phyloP scores from a whole-genome alignment of 1,284 basidiomycete species.

The Apiotrichum akiyoshidainum region DNA sequence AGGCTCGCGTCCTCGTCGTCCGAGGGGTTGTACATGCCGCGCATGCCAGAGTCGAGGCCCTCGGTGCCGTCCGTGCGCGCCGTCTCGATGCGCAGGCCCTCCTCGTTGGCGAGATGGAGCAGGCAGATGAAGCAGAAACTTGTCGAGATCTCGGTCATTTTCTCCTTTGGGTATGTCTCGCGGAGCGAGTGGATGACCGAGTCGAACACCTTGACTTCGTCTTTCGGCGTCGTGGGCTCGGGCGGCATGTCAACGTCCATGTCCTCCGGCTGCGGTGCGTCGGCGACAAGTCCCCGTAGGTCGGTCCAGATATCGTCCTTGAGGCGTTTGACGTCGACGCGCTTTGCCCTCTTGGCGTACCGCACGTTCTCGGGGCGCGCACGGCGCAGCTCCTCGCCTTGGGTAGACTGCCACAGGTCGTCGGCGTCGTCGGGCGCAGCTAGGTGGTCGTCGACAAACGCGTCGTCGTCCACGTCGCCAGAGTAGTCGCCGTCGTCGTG shows the following conservation, averaged over 20 bases:
- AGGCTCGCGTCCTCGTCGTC: conserved; percentile 19
- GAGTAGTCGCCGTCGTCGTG: conserved; percentile 73
- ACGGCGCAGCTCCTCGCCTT: conserved; percentile 68
- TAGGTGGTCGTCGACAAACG: conserved; percentile 58
- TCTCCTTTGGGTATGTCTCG: conserved; percentile 79
- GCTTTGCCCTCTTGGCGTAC: conserved; percentile 92
- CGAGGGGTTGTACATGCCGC: conserved; percentile 30
- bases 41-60: conserved; percentile 45
- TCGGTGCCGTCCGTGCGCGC: conserved; percentile 52
- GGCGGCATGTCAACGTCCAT: no score
- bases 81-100: conserved; percentile 74
- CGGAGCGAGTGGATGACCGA: conserved; percentile 79
- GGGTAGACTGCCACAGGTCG: conserved; percentile 76
- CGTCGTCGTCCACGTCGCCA: conserved; percentile 74
- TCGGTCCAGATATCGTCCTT: conserved; percentile 99
- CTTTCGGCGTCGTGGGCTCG: neutral
- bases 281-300: conserved; percentile 65
- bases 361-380: conserved; percentile 86
- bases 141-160: conserved; percentile 97
- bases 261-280: neutral
- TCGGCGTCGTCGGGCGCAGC: conserved; percentile 57
- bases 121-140: conserved; percentile 99
- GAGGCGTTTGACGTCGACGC: conserved; percentile 92
- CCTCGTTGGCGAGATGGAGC: conserved; percentile 90
- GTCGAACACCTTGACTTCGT: conserved; percentile 64